Percentiles rank a stretch among this genome's conserved stretches.
phyloP scores from a whole-genome alignment of 2,329 filamentous ascomycete species.

The Sporothrix sp. region DNA sequence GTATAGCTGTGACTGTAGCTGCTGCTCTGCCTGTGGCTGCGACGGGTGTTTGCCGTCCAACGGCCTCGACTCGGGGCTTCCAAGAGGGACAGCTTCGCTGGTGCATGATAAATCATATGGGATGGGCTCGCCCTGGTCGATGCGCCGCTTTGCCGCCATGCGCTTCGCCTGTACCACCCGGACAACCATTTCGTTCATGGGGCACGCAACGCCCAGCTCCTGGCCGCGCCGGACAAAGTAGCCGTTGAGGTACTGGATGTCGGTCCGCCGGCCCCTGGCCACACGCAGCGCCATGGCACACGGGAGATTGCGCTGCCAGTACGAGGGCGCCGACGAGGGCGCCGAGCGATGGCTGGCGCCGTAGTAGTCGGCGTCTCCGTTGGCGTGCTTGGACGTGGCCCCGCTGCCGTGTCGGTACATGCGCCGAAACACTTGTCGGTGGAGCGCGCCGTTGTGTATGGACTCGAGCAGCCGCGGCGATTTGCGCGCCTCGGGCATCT shows the following conservation, averaged over 20 bases:
- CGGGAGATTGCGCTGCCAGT: constrained; percentile 36
- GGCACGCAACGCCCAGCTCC: constrained; percentile 61
- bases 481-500: constrained; percentile 62
- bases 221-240: constrained; percentile 70
- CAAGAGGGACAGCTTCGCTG: background rate
- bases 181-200: constrained; percentile 63
- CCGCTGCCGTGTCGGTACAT: too few relatives aligned
- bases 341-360: background rate
- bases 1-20: too few relatives aligned
- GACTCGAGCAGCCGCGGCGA: constrained; percentile 46
- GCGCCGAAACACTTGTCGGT: constrained; percentile 49
- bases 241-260: constrained; percentile 79
- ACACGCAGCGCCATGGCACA: constrained; percentile 62
- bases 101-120: too few relatives aligned
- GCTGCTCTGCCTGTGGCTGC: too few relatives aligned
- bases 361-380: too few relatives aligned
- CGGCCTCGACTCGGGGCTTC: too few relatives aligned
- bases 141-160: background rate
- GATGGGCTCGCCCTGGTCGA: too few relatives aligned
- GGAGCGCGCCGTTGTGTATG: constrained; percentile 50
- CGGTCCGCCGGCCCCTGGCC: constrained; percentile 51
- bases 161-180: constrained; percentile 64
- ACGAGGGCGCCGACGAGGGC: background rate
- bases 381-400: too few relatives aligned
- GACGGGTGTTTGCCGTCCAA: too few relatives aligned